phyloP scores from a whole-genome alignment of 768 basidiomycete genomes.

The Calocera viscosa region DNA sequence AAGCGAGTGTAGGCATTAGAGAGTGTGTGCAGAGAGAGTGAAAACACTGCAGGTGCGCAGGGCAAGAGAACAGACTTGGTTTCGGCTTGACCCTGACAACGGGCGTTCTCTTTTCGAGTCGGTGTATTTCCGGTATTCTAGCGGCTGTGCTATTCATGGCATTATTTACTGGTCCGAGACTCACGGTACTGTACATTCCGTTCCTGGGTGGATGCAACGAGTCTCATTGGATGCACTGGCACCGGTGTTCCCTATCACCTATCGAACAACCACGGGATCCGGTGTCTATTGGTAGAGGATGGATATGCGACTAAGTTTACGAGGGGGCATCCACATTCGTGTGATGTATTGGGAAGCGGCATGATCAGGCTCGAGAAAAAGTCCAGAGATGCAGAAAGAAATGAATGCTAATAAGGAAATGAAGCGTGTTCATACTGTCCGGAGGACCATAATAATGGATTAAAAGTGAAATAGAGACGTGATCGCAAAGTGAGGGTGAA shows the following conservation, averaged over 20 bases:
- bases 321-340: slow-evolving; percentile 7
- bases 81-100: not conserved
- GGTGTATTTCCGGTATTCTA: not conserved
- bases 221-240: not conserved
- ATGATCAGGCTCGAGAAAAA: not conserved
- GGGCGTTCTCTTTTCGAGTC: not conserved
- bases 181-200: not conserved
- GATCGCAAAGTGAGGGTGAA: not conserved
- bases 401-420: not conserved
- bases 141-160: not conserved
- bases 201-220: not conserved
- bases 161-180: not conserved
- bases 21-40: not conserved
- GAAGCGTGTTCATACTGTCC: slow-evolving; percentile 10
- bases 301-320: not conserved
- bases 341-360: not conserved
- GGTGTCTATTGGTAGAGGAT: slow-evolving; percentile 5
- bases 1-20: slow-evolving; percentile 7
- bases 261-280: not conserved
- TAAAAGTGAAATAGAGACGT: not conserved
- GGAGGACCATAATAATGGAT: not conserved
- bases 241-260: not conserved
- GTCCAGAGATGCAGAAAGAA: slow-evolving; percentile 7
- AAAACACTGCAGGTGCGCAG: not conserved
- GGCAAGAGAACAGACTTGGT: not conserved